phyloP scores from a whole-genome alignment of 108 stramenopile genomes.

The Nitzschia sp. region DNA sequence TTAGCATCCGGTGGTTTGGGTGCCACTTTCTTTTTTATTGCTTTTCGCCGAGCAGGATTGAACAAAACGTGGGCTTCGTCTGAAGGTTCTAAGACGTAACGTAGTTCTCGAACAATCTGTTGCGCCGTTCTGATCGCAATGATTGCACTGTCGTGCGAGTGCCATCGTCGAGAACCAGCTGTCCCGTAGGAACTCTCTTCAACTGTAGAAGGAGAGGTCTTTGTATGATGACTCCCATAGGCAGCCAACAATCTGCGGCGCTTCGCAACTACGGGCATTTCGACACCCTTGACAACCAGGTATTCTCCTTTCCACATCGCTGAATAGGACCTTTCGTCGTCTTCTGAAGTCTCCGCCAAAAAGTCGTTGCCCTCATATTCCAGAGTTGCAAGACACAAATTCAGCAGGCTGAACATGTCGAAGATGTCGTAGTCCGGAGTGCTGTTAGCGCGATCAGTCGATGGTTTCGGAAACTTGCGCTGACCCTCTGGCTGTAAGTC shows the following conservation, averaged over 20 bases:
- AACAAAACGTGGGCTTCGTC: conserved; percentile 40
- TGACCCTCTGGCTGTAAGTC: conserved; percentile 12
- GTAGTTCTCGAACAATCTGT: conserved; percentile 72
- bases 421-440: conserved; percentile 44
- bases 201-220: conserved; percentile 5
- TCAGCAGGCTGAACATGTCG: conserved; percentile 78
- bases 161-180: conserved; percentile 72
- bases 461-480: conserved; percentile 26
- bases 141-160: conserved; percentile 75
- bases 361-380: conserved; percentile 80
- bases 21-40: background rate
- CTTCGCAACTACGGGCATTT: conserved; percentile 37
- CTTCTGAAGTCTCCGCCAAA: conserved; percentile 26
- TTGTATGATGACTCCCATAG: background rate
- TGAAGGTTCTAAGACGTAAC: conserved; percentile 54
- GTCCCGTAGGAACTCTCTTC: conserved; percentile 39
- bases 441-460: conserved; percentile 5
- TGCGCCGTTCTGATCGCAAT: conserved; percentile 72
- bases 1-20: background rate
- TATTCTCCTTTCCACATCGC: conserved; percentile 68
- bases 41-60: conserved; percentile 33
- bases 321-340: conserved; percentile 12
- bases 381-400: conserved; percentile 67
- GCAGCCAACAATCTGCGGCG: conserved; percentile 22
- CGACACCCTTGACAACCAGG: conserved; percentile 42